phyloP scores from a whole-genome alignment of 257 asterid species.

The Parsonsia alboflavescens region DNA sequence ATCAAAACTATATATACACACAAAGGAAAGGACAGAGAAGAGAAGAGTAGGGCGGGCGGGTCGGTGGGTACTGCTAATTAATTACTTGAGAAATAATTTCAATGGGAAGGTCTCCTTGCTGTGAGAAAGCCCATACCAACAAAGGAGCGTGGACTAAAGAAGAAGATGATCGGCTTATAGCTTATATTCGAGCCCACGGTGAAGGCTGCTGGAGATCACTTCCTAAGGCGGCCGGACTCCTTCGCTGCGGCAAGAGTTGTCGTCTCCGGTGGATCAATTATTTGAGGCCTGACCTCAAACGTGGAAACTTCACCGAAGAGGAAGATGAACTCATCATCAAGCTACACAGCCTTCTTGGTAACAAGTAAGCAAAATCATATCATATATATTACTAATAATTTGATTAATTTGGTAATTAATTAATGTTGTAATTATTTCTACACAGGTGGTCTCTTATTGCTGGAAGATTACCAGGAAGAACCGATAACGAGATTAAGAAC shows the following conservation, averaged over 20 bases:
- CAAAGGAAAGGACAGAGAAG: background rate
- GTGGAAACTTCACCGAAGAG: constrained; percentile 77
- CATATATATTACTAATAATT: too few relatives aligned
- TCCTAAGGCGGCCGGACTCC: constrained; percentile 94
- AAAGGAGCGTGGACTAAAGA: constrained; percentile 98
- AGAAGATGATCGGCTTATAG: constrained; percentile 80
- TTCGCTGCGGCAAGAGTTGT: constrained; percentile 93
- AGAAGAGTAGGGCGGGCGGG: background rate
- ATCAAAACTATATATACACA: background rate
- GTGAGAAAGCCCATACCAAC: constrained; percentile 93
- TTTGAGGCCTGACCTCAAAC: constrained; percentile 82
- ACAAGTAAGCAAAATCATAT: constrained; percentile 50
- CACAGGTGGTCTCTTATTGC: constrained; percentile 91
- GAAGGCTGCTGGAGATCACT: constrained; percentile 98
- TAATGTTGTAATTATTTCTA: too few relatives aligned
- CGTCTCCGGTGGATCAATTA: constrained; percentile 93
- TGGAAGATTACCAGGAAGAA: constrained; percentile 85
- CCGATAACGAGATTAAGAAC: constrained; percentile 87
- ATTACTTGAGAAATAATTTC: too few relatives aligned
- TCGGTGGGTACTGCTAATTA: too few relatives aligned
- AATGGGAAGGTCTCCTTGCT: constrained; percentile 98
- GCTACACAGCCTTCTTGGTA: constrained; percentile 86
- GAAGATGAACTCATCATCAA: constrained; percentile 92
- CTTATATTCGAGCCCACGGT: constrained; percentile 73
- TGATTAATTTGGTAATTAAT: too few relatives aligned